phyloP scores from a whole-genome alignment of 2,329 filamentous ascomycete genomes.

The Xylaria polymorpha region DNA sequence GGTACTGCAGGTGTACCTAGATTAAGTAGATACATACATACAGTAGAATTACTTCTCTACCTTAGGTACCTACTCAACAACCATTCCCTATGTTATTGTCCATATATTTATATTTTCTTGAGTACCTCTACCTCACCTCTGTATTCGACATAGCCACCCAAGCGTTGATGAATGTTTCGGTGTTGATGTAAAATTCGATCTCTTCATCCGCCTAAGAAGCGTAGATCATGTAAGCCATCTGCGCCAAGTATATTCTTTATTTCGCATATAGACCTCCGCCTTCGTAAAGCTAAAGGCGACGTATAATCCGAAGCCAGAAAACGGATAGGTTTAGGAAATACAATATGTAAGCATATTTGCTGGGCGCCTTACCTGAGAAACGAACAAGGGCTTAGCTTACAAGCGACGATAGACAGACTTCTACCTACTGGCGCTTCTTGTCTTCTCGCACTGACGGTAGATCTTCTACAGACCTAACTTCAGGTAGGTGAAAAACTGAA shows the following conservation, averaged over 20 bases:
- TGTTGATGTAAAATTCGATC: neutral
- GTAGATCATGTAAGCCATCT: neutral
- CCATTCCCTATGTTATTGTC: neutral
- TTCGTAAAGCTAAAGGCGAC: neutral
- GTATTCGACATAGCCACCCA: neutral
- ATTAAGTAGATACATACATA: no score
- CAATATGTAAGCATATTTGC: neutral
- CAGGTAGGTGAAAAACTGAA: constrained; percentile 64
- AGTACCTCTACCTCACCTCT: neutral
- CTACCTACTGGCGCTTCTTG: constrained; percentile 44
- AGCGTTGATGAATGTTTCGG: neutral
- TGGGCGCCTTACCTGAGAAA: neutral
- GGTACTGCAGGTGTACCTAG: no score
- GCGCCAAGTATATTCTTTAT: neutral
- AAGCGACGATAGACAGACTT: neutral
- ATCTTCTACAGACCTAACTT: constrained; percentile 55
- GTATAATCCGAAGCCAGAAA: neutral
- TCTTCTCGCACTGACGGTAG: constrained; percentile 33
- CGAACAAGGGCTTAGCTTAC: neutral
- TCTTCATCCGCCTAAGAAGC: neutral
- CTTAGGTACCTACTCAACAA: no score
- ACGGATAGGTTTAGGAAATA: neutral
- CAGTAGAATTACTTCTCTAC: no score
- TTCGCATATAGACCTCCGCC: neutral
- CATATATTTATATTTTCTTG: neutral